A percentile compares a stretch with the other conserved stretches of the same genome.
These are phyloP conservation scores for Cyclostephanos invisitatus DNA, from an alignment of 108 stramenopile species.

Conservation along the genomic window DNA sequence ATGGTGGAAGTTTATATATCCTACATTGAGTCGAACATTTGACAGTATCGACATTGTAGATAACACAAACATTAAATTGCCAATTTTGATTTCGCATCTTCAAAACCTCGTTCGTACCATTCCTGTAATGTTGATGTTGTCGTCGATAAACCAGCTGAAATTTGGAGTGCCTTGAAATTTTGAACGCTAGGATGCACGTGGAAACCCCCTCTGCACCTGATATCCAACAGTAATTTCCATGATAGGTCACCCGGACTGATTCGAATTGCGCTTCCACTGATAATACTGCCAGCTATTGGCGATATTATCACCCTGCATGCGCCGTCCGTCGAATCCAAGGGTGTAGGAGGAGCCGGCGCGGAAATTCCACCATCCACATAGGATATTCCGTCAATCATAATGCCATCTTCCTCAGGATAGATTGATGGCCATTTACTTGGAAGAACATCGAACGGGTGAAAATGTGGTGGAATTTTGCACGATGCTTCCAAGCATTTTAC, in stretches of 20 bases:
- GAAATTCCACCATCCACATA: constrained; percentile 68
- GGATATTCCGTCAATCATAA: constrained; percentile 44
- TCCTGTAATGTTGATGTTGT: constrained; percentile 36
- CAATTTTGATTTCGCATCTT: constrained; percentile 33
- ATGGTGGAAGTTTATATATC: constrained; percentile 53
- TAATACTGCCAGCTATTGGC: constrained; percentile 44
- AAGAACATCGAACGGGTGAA: constrained; percentile 63
- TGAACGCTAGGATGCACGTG: constrained; percentile 51
- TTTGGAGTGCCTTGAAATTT: constrained; percentile 47
- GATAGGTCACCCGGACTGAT: constrained; percentile 54
- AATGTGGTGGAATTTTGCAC: constrained; percentile 56
- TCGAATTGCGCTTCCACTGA: constrained; percentile 11
- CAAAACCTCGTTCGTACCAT: constrained; percentile 56
- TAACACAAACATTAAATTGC: neutral
- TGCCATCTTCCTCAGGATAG: constrained; percentile 58
- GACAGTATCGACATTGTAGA: constrained; percentile 1
- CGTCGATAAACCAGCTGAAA: constrained; percentile 48
- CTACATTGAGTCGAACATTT: constrained; percentile 61
- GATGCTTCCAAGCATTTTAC: constrained; percentile 55
- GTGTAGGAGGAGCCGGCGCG: constrained; percentile 54
- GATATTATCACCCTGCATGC: constrained; percentile 42
- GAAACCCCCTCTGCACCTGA: constrained; percentile 44
- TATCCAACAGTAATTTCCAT: constrained; percentile 37
- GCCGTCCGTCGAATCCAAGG: constrained; percentile 24
- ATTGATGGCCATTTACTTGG: constrained; percentile 16